Conservation (phyloP, 805 yeast genomes). For the Kuraishia hungarica region DNA sequence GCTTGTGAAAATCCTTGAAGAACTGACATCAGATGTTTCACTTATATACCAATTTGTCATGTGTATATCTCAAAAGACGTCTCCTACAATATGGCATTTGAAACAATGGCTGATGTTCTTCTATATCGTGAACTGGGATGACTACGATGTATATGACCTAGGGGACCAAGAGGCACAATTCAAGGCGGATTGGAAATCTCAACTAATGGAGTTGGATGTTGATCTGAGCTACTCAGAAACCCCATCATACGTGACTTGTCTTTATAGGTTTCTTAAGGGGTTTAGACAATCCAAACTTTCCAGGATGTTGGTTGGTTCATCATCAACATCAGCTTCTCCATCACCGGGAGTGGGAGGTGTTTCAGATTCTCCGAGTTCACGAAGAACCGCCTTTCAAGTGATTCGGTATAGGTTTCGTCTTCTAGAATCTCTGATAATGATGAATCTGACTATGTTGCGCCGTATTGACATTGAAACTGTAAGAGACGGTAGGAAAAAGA, state of each 20-base stretch:
- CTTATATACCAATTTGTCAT: not conserved
- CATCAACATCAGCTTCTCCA: not conserved
- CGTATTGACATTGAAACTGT: not conserved
- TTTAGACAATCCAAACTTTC: not conserved
- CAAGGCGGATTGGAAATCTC: not conserved
- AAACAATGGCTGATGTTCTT: not conserved
- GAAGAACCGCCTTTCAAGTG: not conserved
- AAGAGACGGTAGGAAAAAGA: not conserved
- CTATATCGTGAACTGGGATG: not conserved
- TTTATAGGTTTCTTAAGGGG: not conserved
- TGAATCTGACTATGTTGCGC: not conserved
- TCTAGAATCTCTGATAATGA: not conserved
- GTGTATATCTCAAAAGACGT: not conserved
- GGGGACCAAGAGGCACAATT: not conserved
- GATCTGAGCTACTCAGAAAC: not conserved
- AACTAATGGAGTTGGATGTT: not conserved
- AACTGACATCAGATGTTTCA: not conserved
- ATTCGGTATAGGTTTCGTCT: not conserved
- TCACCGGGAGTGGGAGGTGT: not conserved
- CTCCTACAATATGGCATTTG: not conserved
- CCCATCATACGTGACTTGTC: not conserved
- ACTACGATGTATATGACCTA: not conserved
- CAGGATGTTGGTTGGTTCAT: not conserved
- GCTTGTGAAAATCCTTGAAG: not conserved
- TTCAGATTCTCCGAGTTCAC: not conserved